Evolutionary conservation across 116 monocot species (phyloP), one percentile per base, ranked within the genome.

Genomic region (Papilionanthe hybrid): DNA sequence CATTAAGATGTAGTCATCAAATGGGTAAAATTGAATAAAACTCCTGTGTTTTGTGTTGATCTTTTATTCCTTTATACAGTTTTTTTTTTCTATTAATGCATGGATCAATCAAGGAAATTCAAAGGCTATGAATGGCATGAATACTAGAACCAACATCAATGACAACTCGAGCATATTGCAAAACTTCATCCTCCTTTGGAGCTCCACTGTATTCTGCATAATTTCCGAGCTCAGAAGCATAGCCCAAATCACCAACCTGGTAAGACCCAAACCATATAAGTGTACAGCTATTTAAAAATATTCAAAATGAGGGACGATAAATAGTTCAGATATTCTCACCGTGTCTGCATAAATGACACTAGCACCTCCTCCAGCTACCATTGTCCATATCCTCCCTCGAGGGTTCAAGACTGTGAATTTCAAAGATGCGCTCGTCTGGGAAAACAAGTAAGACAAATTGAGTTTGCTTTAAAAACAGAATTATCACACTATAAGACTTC

Each of bases 261-360:
- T 50, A 22, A 79, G 50, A 19, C 10, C 30, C 65, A 78, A 42
- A 29, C 47, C 12, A 53, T 77, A 29, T 76, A 15, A 67, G 47
- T 53, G 6, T 5, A 50, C 37, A 50, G 47, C 23, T 42, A 72
- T 45, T 55, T 19, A 37, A 49, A 49, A 25, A 19, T 47, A 44
- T 23, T 63, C 63, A 63, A 63, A 63, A 6, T 63, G 25, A 1
- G 25, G 63, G 12, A 63, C 63, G 23, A 23, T 44, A 47, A n/a
- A 4, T 37, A 47, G 27, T 41, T 42, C 28, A 73, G 63, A 28
- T 13, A 55, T 55, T n/a, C 42, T 83, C 79, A 90, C 90, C 27
- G 90, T 89, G 69, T 89, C 92, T 79, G 92, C 92, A 84, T 92
- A 92, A 75, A 92, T 92, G 78, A 92, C 92, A 79, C 89, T 92